Base-by-base conservation (phyloP, 345 rosid genomes). In the Linum lewisii region DNA sequence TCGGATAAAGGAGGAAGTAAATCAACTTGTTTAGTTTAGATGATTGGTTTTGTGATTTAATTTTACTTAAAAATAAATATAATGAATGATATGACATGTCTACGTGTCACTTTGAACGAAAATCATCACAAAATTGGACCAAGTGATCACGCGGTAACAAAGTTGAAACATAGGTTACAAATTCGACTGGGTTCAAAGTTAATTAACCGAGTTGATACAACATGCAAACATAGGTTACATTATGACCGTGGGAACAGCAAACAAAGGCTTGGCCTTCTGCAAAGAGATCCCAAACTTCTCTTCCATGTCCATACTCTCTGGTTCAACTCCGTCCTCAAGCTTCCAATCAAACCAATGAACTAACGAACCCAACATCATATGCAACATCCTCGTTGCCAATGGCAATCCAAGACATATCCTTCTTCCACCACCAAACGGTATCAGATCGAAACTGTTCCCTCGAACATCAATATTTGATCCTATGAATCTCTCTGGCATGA, bases 391-490 rank as follows among this genome's bases (percentile, higher is more conserved):
- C 24, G 25, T 37, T 13, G 81, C 84, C 70, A 80, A 45, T 1
- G 75, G 60, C 66, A 76, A 21, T 37, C 81, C 81, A 0, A 79
- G 81, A 21, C 87, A 80, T 5, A 79, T 72, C 50, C 87, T 36
- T 32, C 84, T 50, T 1, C 84, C 83, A 0, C 29, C 73, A 1
- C 82, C 84, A 3, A 82, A 78, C 0, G 82, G 87, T 50, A 75
- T 64, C 0, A 80, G 51, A 62, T 66, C 75, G 38, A 68, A 80
- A 50, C 66, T 24, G 21, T 22, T 61, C 5, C 84, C 84, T 69
- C 47, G 64, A 0, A 65, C 53, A 59, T 76, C 88, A 6, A 77
- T 25, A 0, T 70, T 63, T 0, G 73, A 67, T 1, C 69, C 78
- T 59, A 82, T 49, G 61, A 80, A 82, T 47, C 83, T 80, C 61